Evolutionary conservation across 176 grass and related monocot species (phyloP), one percentile per base, ranked within the genome.

Genomic region (Oryza officinalis): DNA sequence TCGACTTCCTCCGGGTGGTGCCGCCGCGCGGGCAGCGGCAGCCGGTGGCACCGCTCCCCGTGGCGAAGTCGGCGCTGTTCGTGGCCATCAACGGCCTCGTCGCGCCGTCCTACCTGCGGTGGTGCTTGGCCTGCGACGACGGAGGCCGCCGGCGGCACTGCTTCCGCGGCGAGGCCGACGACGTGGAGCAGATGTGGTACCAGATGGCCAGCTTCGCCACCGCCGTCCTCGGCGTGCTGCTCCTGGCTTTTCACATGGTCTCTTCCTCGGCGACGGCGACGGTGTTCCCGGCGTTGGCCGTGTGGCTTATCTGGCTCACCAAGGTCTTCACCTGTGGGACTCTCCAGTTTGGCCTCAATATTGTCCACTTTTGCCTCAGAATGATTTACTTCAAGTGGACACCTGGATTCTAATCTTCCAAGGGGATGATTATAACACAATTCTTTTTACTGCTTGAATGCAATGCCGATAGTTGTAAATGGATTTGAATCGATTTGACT

Each of bases 41-140:
- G 33, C 26, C 2, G 47, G 74, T 17, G 65, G 69, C 49, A 1
- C 6, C 52, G 1, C 74, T 43, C 26, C 1, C 4, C 26, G 75
- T 57, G 4, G 74, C 83, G 10, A 31, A 61, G 65, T 78, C 49
- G 0, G 74, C 74, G 33, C 57, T 85, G 47, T 3, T 85, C 35
- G 8, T 85, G 4, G 74, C 65, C 47, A 4, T 78, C 47, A 85
- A 78, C 65, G 74, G 74, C 83, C 27, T 85, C 83, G 11, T 32
- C 11, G 45, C 65, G 17, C 74, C 74, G 33, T 40, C 83, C 6
- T 25, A 71, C 74, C 23, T 85, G 23, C 65, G 20, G 26, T 22
- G 12, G n/a, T 85, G 83, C 64, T 33, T 63, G 11, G 63, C 54
- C 69, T 40, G 3, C 69, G 31, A 1, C 37, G 41, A 26, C 70